Percentiles rank a stretch among this genome's conserved stretches.
phyloP scores from a whole-genome alignment of 2,329 filamentous ascomycete species.

The Trichoderma semiorbis region DNA sequence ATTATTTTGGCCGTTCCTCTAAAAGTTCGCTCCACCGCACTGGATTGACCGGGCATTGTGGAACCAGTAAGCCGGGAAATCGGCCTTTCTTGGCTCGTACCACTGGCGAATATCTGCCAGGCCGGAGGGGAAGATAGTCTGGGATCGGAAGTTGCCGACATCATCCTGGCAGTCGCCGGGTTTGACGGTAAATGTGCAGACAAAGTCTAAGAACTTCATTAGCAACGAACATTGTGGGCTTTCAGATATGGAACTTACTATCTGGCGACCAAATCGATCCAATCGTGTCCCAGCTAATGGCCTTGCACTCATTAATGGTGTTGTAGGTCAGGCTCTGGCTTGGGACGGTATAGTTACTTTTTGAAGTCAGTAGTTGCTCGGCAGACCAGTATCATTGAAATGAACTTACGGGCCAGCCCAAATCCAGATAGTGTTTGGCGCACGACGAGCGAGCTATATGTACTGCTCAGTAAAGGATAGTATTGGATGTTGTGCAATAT shows the following conservation, averaged over 20 bases:
- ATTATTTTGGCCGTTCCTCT: neutral
- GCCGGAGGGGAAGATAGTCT: constrained; percentile 4
- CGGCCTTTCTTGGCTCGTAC: neutral
- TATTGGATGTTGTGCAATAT: neutral
- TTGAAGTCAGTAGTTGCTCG: neutral
- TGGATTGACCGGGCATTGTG: constrained; percentile 3
- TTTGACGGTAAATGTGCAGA: constrained; percentile 11
- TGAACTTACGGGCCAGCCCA: constrained; percentile 7
- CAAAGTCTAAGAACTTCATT: neutral
- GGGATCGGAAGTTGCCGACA: neutral
- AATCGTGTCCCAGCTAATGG: neutral
- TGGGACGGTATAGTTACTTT: constrained; percentile 10
- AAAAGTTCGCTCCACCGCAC: constrained; percentile 3
- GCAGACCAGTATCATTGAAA: neutral
- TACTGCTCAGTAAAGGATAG: neutral
- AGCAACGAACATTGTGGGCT: neutral
- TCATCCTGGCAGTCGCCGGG: constrained; percentile 9
- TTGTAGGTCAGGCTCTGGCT: neutral
- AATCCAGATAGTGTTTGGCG: constrained; percentile 5
- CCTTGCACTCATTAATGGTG: neutral
- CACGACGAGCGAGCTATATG: neutral
- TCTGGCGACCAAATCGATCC: constrained; percentile 6
- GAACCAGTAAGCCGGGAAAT: constrained; percentile 9
- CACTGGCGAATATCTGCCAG: constrained; percentile 4
- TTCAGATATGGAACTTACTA: neutral